These are phyloP conservation scores for Phialophora chinensis DNA, from an alignment of 2,329 filamentous ascomycete genomes.

Conservation along the genomic window DNA sequence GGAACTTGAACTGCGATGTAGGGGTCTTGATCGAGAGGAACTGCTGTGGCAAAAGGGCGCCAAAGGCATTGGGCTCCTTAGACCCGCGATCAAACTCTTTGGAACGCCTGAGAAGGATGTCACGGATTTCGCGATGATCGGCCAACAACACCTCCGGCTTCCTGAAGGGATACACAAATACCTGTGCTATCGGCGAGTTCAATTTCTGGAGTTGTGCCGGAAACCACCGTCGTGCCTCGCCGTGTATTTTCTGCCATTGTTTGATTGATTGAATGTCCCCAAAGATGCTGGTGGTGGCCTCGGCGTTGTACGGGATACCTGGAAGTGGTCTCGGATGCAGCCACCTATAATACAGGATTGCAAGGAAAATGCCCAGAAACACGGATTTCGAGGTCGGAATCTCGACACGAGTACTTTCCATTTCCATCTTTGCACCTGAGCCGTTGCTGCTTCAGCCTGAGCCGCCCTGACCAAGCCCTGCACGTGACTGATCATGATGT, in stretches of 20 bases:
- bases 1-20: slow-evolving; percentile 4
- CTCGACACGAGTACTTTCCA: not conserved
- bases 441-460: slow-evolving; percentile 2
- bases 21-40: slow-evolving; percentile 11
- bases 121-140: slow-evolving; percentile 36
- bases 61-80: slow-evolving; percentile 11
- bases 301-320: slow-evolving; percentile 3
- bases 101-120: slow-evolving; percentile 34
- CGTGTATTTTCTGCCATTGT: slow-evolving; percentile 3
- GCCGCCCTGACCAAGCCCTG: slow-evolving; percentile 6
- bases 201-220: slow-evolving; percentile 38
- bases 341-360: too few relatives aligned
- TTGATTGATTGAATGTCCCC: slow-evolving; percentile 1
- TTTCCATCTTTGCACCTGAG: slow-evolving; percentile 9
- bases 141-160: slow-evolving; percentile 53
- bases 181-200: slow-evolving; percentile 53
- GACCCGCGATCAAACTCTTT: slow-evolving; percentile 33
- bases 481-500: slow-evolving; percentile 6
- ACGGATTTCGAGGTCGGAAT: not conserved
- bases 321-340: not conserved
- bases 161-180: slow-evolving; percentile 54
- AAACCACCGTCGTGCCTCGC: slow-evolving; percentile 1
- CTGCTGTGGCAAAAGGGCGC: not conserved
- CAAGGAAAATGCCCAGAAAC: too few relatives aligned
- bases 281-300: not conserved